These are phyloP conservation scores for Lagenidium sp. DNA, from an alignment of 352 stramenopile species.

Conservation along the genomic window DNA sequence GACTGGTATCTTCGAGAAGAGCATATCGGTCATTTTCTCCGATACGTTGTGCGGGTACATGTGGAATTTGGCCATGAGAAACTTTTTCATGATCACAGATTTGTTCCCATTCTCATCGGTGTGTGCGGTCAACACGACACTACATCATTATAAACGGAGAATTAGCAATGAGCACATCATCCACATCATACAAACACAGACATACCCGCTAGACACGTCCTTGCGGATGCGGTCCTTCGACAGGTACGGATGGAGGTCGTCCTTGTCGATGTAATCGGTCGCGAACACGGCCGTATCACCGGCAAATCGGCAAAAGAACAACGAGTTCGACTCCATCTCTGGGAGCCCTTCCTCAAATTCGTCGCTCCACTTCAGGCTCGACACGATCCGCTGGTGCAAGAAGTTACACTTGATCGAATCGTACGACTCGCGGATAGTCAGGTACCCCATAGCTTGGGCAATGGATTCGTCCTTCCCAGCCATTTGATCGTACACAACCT, in stretches of 20 bases:
- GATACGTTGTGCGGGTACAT: constrained; percentile 68
- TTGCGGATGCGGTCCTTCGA: constrained; percentile 64
- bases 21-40: constrained; percentile 43
- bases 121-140: constrained; percentile 57
- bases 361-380: constrained; percentile 56
- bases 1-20: constrained; percentile 54
- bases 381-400: constrained; percentile 73
- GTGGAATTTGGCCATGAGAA: constrained; percentile 73
- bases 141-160: constrained; percentile 1
- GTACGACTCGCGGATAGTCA: constrained; percentile 60
- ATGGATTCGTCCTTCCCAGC: constrained; percentile 50
- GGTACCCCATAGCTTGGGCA: constrained; percentile 41
- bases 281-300: constrained; percentile 56
- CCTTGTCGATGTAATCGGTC: constrained; percentile 71
- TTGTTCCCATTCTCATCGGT: constrained; percentile 49
- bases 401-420: constrained; percentile 77
- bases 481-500: constrained; percentile 67
- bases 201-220: constrained; percentile 54
- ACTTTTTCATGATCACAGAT: constrained; percentile 74
- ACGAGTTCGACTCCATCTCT: constrained; percentile 62
- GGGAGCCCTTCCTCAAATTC: constrained; percentile 32
- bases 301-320: constrained; percentile 55
- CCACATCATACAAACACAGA: constrained; percentile 1
- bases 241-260: constrained; percentile 70
- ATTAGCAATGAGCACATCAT: constrained; percentile 2